Conservation (phyloP, 192 early-diverging fungal species). For the Irineochytrium annulatum region DNA sequence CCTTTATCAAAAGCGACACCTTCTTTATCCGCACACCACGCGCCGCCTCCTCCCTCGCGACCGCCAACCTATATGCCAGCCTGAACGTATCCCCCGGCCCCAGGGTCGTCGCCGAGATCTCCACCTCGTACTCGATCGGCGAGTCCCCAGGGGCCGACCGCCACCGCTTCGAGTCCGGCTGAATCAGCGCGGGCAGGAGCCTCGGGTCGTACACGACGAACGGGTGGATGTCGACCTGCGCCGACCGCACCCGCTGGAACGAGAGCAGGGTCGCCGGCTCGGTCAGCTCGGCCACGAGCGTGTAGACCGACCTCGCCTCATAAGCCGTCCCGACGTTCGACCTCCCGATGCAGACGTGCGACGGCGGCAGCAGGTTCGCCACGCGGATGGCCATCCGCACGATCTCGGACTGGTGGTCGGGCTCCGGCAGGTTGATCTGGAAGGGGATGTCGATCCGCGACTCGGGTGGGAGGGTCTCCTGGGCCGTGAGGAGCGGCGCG, state of each 20-base stretch:
- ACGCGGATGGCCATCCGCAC: constrained; percentile 10
- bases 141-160: constrained; percentile 36
- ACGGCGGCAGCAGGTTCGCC: constrained; percentile 28
- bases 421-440: constrained; percentile 32
- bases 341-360: constrained; percentile 13
- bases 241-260: constrained; percentile 5
- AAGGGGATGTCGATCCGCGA: constrained; percentile 34
- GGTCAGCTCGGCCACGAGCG: constrained; percentile 27
- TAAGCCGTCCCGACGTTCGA: constrained; percentile 5
- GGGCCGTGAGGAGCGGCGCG: constrained; percentile 17
- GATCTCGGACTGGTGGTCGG: constrained; percentile 13
- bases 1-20: constrained; percentile 34
- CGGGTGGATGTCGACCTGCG: constrained; percentile 17
- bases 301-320: constrained; percentile 26
- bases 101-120: constrained; percentile 35
- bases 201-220: constrained; percentile 45
- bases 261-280: constrained; percentile 17
- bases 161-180: constrained; percentile 48
- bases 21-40: constrained; percentile 39
- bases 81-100: constrained; percentile 41
- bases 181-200: constrained; percentile 42
- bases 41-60: constrained; percentile 37
- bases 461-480: constrained; percentile 18
- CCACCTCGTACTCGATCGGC: constrained; percentile 52
- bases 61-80: constrained; percentile 43